A percentile compares a stretch with the other conserved stretches of the same genome.
Evolutionary conservation across 306 rosid species (phyloP).

Genomic region (Quercus ilex): DNA sequence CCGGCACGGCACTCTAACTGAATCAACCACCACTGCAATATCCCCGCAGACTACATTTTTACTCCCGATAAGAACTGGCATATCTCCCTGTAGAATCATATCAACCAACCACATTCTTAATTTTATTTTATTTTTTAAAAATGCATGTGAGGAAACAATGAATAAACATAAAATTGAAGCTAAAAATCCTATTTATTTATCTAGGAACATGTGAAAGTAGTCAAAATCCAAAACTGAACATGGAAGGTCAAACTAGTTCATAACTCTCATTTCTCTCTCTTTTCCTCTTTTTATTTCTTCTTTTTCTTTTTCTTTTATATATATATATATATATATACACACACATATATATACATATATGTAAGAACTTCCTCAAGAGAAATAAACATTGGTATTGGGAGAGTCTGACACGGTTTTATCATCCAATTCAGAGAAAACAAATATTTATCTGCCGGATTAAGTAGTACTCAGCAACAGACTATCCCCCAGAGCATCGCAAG

Average conservation of each 20-base stretch:
- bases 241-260: not conserved
- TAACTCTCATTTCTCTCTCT: not conserved
- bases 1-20: slow-evolving; percentile 15
- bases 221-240: too few species aligned
- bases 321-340: too few species aligned
- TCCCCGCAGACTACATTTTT: slow-evolving; percentile 18
- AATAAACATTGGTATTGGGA: not conserved
- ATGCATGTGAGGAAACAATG: too few species aligned
- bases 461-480: not conserved
- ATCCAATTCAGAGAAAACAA: not conserved
- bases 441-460: not conserved
- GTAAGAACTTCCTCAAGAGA: not conserved
- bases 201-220: too few species aligned
- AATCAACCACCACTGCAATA: slow-evolving; percentile 18
- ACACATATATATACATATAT: not conserved
- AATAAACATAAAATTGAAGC: not conserved
- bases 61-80: slow-evolving; percentile 9
- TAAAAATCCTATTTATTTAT: not conserved
- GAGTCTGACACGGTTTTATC: not conserved
- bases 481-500: not conserved
- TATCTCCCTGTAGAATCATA: slow-evolving; percentile 17
- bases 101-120: not conserved
- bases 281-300: not conserved
- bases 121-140: not conserved
- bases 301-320: too few species aligned